A percentile compares a stretch with the other conserved stretches of the same genome.
These are phyloP conservation scores for Solanum hybrid DNA, from an alignment of 305 asterid species.

Conservation along the genomic window DNA sequence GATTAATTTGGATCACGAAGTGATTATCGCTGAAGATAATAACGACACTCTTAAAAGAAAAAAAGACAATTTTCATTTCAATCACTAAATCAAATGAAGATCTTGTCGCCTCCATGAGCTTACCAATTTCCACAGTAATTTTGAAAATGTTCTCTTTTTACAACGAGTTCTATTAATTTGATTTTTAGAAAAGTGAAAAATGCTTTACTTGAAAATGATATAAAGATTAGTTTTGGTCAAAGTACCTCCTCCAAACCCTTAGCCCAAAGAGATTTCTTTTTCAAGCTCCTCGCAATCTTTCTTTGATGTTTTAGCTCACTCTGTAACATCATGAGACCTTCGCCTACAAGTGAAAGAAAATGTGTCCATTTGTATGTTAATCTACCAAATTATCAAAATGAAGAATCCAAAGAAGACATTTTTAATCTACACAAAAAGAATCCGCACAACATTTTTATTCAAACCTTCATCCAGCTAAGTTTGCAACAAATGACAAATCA, in stretches of 20 bases:
- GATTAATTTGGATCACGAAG: neutral
- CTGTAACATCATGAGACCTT: conserved; percentile 61
- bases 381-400: neutral
- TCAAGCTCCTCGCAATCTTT: conserved; percentile 72
- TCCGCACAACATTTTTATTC: neutral
- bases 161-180: neutral
- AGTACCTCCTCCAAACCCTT: conserved; percentile 91
- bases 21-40: neutral
- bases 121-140: neutral
- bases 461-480: neutral
- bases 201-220: neutral
- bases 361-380: neutral
- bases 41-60: neutral
- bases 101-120: neutral
- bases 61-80: neutral
- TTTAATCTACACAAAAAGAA: neutral
- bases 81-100: neutral
- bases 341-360: conserved; percentile 45
- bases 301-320: conserved; percentile 92
- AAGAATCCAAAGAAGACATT: neutral
- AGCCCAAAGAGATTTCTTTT: conserved; percentile 97
- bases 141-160: neutral
- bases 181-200: neutral
- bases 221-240: conserved; percentile 5
- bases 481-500: neutral